A percentile compares a stretch with the other conserved stretches of the same genome.
These are phyloP conservation scores for Raffaelea ambrosiae DNA, from an alignment of 2,329 filamentous ascomycete species.

Conservation along the genomic window DNA sequence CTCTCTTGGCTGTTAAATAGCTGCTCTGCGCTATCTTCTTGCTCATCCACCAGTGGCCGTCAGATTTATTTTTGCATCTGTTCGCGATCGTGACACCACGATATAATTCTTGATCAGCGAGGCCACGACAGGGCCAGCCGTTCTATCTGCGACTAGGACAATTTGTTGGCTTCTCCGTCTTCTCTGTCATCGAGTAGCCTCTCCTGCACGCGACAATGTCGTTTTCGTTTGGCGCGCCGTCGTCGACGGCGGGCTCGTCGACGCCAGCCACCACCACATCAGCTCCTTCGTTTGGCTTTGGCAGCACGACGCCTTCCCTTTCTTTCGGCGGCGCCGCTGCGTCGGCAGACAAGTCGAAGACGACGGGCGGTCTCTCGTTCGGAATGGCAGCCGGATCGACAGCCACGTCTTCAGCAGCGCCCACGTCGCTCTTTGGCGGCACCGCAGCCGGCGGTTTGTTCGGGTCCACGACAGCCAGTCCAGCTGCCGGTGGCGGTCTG, in stretches of 20 bases:
- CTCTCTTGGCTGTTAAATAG: too few relatives aligned
- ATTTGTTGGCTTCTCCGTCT: too few relatives aligned
- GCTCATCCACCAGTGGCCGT: too few relatives aligned
- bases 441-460: slow-evolving; percentile 5
- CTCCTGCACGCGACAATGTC: slow-evolving; percentile 12
- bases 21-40: too few relatives aligned
- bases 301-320: slow-evolving; percentile 22
- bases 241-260: slow-evolving; percentile 25
- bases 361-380: slow-evolving; percentile 5
- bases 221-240: slow-evolving; percentile 21
- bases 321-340: slow-evolving; percentile 29
- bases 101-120: too few relatives aligned
- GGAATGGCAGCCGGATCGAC: neutral
- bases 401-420: neutral
- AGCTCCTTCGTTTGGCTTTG: slow-evolving; percentile 24
- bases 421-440: slow-evolving; percentile 6
- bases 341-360: slow-evolving; percentile 9
- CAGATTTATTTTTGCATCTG: too few relatives aligned
- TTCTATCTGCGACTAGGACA: too few relatives aligned
- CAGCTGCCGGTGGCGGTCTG: neutral
- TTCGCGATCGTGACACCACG: too few relatives aligned
- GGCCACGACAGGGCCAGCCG: too few relatives aligned
- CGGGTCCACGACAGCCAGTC: slow-evolving; percentile 1
- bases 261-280: slow-evolving; percentile 29
- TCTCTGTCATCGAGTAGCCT: too few relatives aligned